A percentile compares a stretch with the other conserved stretches of the same genome.
phyloP scores from a whole-genome alignment of 768 basidiomycete species.

The Gymnopilus junonius region DNA sequence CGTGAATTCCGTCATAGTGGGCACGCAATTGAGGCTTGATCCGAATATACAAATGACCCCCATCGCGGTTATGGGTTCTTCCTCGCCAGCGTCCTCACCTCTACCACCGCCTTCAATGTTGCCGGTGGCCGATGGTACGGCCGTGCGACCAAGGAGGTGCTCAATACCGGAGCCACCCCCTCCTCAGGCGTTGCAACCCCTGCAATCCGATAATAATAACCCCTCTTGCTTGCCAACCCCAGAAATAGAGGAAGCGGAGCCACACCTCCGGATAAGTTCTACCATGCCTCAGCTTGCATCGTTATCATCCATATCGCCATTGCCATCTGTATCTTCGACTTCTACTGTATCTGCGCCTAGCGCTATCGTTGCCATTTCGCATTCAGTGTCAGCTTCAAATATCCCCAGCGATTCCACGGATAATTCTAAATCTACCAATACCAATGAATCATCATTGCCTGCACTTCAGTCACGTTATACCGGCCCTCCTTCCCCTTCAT shows the following conservation, averaged over 20 bases:
- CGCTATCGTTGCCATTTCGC: neutral
- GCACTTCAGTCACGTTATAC: neutral
- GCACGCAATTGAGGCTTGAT: neutral
- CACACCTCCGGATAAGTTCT: neutral
- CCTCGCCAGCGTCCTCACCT: neutral
- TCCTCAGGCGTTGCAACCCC: neutral
- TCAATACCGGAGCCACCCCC: neutral
- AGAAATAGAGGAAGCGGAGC: conserved; percentile 23
- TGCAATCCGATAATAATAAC: neutral
- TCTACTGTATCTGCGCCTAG: neutral
- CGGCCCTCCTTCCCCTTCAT: conserved; percentile 25
- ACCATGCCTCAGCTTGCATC: neutral
- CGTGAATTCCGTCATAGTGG: neutral
- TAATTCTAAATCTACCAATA: neutral
- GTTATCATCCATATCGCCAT: neutral
- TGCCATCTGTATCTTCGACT: neutral
- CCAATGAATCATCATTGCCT: neutral
- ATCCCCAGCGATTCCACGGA: neutral
- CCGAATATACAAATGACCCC: conserved; percentile 9
- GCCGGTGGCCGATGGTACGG: neutral
- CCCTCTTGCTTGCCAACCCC: conserved; percentile 30
- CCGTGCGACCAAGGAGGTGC: neutral
- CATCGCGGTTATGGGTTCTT: neutral
- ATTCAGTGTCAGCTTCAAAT: neutral
- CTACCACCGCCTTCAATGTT: neutral